Evolutionary conservation across 2,329 filamentous ascomycete genomes (phyloP).

Genomic region (Fusarium poae): DNA sequence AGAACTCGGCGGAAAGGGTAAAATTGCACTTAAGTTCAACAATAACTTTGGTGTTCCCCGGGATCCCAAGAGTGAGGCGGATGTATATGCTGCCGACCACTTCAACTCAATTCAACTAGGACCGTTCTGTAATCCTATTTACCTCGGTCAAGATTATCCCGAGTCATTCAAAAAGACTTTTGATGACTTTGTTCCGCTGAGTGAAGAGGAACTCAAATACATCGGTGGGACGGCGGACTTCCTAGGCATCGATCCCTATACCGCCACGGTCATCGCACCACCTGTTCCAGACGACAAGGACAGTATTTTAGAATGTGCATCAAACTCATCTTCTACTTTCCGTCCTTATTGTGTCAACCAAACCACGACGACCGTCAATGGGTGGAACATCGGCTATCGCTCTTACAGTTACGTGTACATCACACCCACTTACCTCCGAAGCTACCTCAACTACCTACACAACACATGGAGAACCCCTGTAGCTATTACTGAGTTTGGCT

Average conservation of each 20-base stretch:
- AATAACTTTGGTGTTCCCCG: constrained; percentile 65
- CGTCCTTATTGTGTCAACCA: constrained; percentile 67
- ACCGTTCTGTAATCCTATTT: constrained; percentile 66
- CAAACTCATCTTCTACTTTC: constrained; percentile 59
- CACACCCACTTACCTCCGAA: constrained; percentile 69
- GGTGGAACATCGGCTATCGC: constrained; percentile 70
- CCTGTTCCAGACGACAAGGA: constrained; percentile 52
- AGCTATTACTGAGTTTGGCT: constrained; percentile 68
- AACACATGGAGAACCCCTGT: constrained; percentile 67
- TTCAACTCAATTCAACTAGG: constrained; percentile 63
- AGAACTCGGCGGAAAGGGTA: constrained; percentile 63
- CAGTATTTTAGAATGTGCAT: constrained; percentile 62
- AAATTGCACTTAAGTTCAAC: constrained; percentile 64
- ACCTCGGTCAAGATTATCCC: constrained; percentile 65
- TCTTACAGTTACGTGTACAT: constrained; percentile 70
- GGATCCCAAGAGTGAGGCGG: constrained; percentile 54
- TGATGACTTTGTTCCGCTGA: constrained; percentile 61
- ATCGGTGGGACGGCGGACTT: constrained; percentile 67
- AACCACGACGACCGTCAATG: constrained; percentile 60
- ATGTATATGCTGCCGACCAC: constrained; percentile 61
- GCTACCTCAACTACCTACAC: constrained; percentile 68
- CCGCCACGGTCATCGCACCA: constrained; percentile 65
- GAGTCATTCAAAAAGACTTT: constrained; percentile 60
- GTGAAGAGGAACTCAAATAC: constrained; percentile 60
- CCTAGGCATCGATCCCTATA: constrained; percentile 70